Evolutionary conservation across 2,329 filamentous ascomycete genomes (phyloP).

Genomic region (Ilyonectria mors-panacis): DNA sequence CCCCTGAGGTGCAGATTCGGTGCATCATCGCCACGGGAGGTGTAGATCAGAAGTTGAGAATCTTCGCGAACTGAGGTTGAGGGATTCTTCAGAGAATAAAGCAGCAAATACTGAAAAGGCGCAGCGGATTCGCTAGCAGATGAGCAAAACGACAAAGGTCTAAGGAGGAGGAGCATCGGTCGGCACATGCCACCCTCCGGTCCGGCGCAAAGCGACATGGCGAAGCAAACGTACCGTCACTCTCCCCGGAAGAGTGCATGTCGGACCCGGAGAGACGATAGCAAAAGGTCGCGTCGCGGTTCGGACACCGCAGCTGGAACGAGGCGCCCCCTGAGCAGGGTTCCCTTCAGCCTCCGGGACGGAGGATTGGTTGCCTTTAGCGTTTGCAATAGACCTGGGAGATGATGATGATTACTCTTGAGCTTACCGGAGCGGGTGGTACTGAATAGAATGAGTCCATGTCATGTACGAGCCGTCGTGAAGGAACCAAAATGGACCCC

Average conservation of each 20-base stretch:
- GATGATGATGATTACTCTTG: slow-evolving; percentile 28
- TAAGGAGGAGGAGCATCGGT: slow-evolving; percentile 15
- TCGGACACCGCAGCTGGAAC: not conserved
- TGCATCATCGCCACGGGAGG: slow-evolving; percentile 32
- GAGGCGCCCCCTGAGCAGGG: slow-evolving; percentile 7
- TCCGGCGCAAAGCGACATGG: slow-evolving; percentile 17
- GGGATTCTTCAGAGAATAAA: slow-evolving; percentile 6
- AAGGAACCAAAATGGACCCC: not conserved
- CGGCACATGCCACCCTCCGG: slow-evolving; percentile 2
- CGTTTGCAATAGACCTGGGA: slow-evolving; percentile 29
- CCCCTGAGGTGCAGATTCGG: slow-evolving; percentile 26
- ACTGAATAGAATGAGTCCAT: slow-evolving; percentile 34
- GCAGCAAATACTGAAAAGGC: slow-evolving; percentile 3
- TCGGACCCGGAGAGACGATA: slow-evolving; percentile 2
- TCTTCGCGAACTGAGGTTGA: slow-evolving; percentile 28
- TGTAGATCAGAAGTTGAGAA: slow-evolving; percentile 30
- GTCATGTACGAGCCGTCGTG: slow-evolving; percentile 1
- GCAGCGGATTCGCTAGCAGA: slow-evolving; percentile 7
- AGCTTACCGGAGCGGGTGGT: slow-evolving; percentile 16
- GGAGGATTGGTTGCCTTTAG: slow-evolving; percentile 26
- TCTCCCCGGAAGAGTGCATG: slow-evolving; percentile 9
- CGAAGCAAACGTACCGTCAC: slow-evolving; percentile 11
- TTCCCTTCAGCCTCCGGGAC: not conserved
- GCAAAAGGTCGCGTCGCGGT: slow-evolving; percentile 20
- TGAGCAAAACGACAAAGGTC: slow-evolving; percentile 10